Evolutionary conservation across 2,329 filamentous ascomycete genomes (phyloP).

Genomic region (Chaetomiaceae sp.): DNA sequence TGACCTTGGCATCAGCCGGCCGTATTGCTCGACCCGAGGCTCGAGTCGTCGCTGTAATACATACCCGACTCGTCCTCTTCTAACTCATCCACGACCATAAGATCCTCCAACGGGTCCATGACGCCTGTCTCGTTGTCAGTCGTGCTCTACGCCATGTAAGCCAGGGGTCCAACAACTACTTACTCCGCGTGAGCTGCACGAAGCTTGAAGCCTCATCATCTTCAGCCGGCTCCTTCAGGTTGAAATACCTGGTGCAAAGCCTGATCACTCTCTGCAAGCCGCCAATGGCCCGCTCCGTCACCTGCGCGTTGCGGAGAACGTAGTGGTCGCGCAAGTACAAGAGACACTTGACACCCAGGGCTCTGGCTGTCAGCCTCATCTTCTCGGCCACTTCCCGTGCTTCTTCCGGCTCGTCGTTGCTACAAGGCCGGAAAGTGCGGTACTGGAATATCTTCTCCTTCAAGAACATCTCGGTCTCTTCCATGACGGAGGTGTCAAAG

Average conservation of each 20-base stretch:
- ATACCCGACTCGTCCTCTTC: conserved; percentile 58
- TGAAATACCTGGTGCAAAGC: conserved; percentile 41
- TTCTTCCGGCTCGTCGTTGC: conserved; percentile 28
- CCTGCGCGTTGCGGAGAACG: conserved; percentile 38
- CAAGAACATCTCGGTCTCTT: conserved; percentile 42
- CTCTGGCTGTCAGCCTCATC: conserved; percentile 35
- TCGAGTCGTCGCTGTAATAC: conserved; percentile 40
- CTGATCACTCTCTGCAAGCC: conserved; percentile 41
- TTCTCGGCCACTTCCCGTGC: conserved; percentile 31
- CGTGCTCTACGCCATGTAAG: neutral
- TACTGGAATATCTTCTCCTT: conserved; percentile 40
- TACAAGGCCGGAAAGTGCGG: conserved; percentile 27
- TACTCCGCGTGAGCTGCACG: conserved; percentile 36
- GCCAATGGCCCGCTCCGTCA: conserved; percentile 41
- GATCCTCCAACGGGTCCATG: conserved; percentile 45
- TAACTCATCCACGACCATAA: conserved; percentile 55
- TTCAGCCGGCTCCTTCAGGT: conserved; percentile 31
- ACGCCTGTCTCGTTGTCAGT: conserved; percentile 35
- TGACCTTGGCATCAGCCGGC: conserved; percentile 33
- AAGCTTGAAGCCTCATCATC: conserved; percentile 34
- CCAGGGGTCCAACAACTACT: conserved; percentile 19
- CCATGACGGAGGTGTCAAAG: conserved; percentile 40
- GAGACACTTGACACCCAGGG: conserved; percentile 44
- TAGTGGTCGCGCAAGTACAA: conserved; percentile 45
- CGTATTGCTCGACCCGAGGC: conserved; percentile 30